Conservation (phyloP, 1,139 yeast genomes). For the Geotrichum europaeum region DNA sequence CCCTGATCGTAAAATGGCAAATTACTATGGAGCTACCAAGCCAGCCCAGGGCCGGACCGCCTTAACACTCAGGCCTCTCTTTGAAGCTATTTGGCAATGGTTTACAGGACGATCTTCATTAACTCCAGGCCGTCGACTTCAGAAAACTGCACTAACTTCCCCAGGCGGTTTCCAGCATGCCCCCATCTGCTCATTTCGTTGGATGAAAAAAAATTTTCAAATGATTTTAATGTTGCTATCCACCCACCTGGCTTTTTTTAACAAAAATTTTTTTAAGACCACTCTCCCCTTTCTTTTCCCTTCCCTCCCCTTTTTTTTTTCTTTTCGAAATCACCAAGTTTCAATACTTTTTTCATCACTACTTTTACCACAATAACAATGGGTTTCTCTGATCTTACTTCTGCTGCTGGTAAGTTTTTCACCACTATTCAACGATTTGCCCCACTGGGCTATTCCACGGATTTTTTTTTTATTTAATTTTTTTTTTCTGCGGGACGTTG, state of each 20-base stretch:
- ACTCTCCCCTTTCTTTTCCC: background rate
- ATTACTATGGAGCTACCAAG: too few relatives aligned
- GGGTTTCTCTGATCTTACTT: conserved; percentile 41
- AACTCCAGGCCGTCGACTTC: too few relatives aligned
- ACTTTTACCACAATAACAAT: conserved; percentile 20
- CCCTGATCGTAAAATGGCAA: background rate
- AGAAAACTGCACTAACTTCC: background rate
- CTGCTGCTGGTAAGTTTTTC: conserved; percentile 37
- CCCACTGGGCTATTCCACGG: background rate
- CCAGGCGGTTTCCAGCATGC: background rate
- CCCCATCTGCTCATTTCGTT: background rate
- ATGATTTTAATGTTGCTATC: background rate
- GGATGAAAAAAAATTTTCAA: background rate
- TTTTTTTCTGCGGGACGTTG: background rate
- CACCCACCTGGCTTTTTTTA: background rate
- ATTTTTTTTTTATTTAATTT: background rate
- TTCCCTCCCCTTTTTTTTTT: conserved; percentile 1
- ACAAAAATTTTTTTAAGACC: conserved; percentile 1
- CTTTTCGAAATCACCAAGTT: conserved; percentile 2
- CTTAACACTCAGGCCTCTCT: too few relatives aligned
- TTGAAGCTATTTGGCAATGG: background rate
- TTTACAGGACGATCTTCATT: background rate
- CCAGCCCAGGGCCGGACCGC: too few relatives aligned
- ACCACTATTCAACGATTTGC: background rate
- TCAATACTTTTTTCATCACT: background rate